Base-by-base conservation (phyloP, 1,284 basidiomycete genomes). In the Psilocybe mexicana region DNA sequence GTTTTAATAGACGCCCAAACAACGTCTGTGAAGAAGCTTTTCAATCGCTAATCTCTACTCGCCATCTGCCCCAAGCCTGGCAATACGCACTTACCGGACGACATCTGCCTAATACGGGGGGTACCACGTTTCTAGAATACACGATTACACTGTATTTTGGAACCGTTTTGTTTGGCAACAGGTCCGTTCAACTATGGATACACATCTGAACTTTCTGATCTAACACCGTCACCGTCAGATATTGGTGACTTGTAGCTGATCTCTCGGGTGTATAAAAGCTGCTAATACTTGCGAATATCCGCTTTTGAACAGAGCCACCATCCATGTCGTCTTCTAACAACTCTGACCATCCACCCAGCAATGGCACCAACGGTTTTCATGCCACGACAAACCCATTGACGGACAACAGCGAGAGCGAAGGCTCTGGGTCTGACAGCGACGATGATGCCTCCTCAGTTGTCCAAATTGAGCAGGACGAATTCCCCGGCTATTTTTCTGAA, bases 401-500 rank as follows among this genome's bases (percentile, higher is more conserved):
- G 14, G 55, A 52, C 6, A 47, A 24, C 24, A 43, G 52, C 57
- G 42, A 30, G 14, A 40, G 45, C 52, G 54, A 64, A 45, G 59
- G 55, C 46, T 54, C 49, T 33, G 44, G 45, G 6, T 65, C 66
- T 43, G 70, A 70, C 50, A 28, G 24, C 24, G n/a, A 33, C 23
- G 43, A 24, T 49, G 56, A 52, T 36, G 59, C 61, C 8, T 54
- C 64, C 18, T 61, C 59, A 43, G 57, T 74, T 2, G 69, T 67
- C 11, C 75, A 78, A 56, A 45, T 80, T 6, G 42, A 25, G 6
- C 14, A 69, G 12, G 74, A 80, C 33, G 86, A 88, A 1, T 83
- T 87, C 64, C 81, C 83, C 0, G 54, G 48, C 14, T 84, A 83
- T 70, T 90, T 90, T 65, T 65, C 66, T 42, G 83, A 87, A 63